phyloP scores from a whole-genome alignment of 768 basidiomycete species.

The Amyloporia xantha region DNA sequence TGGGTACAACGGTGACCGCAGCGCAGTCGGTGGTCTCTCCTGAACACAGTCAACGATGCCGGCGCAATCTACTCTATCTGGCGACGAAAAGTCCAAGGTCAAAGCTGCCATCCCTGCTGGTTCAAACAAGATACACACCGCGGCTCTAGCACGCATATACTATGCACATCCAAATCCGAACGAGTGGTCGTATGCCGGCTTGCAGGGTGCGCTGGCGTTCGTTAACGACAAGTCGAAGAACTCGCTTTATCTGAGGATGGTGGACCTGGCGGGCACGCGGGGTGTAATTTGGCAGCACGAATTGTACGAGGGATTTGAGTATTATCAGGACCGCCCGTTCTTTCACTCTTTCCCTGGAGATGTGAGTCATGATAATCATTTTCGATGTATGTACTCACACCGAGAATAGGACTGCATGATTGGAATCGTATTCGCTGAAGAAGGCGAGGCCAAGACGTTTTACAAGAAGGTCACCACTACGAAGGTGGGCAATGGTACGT shows the following conservation, averaged over 20 bases:
- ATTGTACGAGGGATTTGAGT: slow-evolving; percentile 75
- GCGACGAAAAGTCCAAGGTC: slow-evolving; percentile 74
- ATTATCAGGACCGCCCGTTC: slow-evolving; percentile 78
- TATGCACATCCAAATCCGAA: slow-evolving; percentile 73
- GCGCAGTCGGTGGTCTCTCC: too few species aligned
- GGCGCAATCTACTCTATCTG: slow-evolving; percentile 57
- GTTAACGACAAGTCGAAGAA: slow-evolving; percentile 52
- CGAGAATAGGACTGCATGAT: slow-evolving; percentile 74
- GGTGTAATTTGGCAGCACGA: slow-evolving; percentile 94
- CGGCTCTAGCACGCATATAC: slow-evolving; percentile 85
- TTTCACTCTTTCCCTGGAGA: slow-evolving; percentile 93
- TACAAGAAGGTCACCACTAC: slow-evolving; percentile 75
- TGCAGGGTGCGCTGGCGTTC: slow-evolving; percentile 82
- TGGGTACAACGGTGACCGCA: too few species aligned
- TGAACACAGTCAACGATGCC: slow-evolving; percentile 45
- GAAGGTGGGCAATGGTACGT: slow-evolving; percentile 55
- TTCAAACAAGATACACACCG: slow-evolving; percentile 69
- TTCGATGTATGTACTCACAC: not conserved
- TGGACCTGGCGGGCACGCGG: slow-evolving; percentile 78
- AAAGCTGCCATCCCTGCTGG: slow-evolving; percentile 51
- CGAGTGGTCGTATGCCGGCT: slow-evolving; percentile 82
- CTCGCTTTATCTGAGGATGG: slow-evolving; percentile 62
- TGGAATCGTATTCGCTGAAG: slow-evolving; percentile 84
- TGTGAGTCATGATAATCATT: slow-evolving; percentile 45
- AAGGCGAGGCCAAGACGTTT: slow-evolving; percentile 76